Percentiles rank a stretch among this genome's conserved stretches.
phyloP scores from a whole-genome alignment of 2,329 filamentous ascomycete genomes.

The Colletotrichum sp. region DNA sequence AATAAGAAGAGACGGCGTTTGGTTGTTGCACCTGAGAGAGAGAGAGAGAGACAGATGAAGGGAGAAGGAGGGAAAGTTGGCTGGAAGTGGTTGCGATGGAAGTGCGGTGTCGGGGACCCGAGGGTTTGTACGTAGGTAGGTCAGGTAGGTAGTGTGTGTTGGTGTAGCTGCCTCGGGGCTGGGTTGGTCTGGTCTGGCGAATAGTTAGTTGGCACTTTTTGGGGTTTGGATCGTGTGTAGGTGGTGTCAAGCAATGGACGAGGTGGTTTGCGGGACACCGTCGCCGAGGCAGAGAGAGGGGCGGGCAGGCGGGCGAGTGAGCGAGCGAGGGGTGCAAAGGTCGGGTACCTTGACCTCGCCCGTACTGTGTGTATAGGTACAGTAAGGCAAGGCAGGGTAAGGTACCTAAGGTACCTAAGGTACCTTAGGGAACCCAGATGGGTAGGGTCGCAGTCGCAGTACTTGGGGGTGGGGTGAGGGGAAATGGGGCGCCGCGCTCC shows the following conservation, averaged over 20 bases:
- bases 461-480: background rate
- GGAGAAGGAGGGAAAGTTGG: background rate
- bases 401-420: background rate
- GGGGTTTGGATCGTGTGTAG: background rate
- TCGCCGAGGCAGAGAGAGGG: background rate
- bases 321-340: background rate
- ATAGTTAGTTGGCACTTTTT: constrained; percentile 13
- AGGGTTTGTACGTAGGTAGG: background rate
- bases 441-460: background rate
- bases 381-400: background rate
- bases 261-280: constrained; percentile 15
- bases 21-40: background rate
- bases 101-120: constrained; percentile 16
- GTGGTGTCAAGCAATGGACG: constrained; percentile 7
- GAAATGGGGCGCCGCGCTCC: background rate
- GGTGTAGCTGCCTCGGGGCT: constrained; percentile 9
- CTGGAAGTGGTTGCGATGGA: constrained; percentile 4
- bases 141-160: background rate
- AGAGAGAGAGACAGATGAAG: background rate
- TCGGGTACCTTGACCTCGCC: background rate
- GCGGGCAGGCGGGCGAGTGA: background rate
- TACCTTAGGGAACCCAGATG: background rate
- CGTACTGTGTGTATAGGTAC: no score
- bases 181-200: constrained; percentile 15
- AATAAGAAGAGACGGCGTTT: background rate